Percentiles rank a stretch among this genome's conserved stretches.
These are phyloP conservation scores for Diplodia sapinea DNA, from an alignment of 2,329 filamentous ascomycete genomes.

Conservation along the genomic window DNA sequence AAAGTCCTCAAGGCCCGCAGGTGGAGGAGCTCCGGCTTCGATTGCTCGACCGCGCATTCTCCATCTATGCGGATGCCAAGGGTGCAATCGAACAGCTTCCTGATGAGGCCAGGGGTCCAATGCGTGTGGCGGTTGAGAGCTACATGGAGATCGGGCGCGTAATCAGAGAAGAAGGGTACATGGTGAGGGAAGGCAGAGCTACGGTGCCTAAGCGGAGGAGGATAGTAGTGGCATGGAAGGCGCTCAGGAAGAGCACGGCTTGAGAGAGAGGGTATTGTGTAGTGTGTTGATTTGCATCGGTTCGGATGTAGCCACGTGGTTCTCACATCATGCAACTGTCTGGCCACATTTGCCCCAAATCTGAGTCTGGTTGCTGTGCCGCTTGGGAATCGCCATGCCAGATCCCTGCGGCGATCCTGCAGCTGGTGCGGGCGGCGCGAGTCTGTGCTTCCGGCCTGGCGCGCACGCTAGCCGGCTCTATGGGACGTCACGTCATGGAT, in stretches of 20 bases:
- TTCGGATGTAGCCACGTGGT: conserved; percentile 9
- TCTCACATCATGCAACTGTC: conserved; percentile 5
- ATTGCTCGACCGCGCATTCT: conserved; percentile 66
- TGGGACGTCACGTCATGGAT: conserved; percentile 21
- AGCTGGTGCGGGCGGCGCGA: not conserved
- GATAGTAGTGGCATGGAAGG: conserved; percentile 64
- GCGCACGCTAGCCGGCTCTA: conserved; percentile 4
- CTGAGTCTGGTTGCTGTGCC: conserved; percentile 9
- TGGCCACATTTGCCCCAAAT: not conserved
- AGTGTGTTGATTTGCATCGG: conserved; percentile 19
- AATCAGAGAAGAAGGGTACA: conserved; percentile 49
- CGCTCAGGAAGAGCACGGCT: conserved; percentile 46
- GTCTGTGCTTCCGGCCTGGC: conserved; percentile 5
- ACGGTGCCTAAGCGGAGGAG: conserved; percentile 57
- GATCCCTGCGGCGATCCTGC: conserved; percentile 20
- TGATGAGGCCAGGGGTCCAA: conserved; percentile 63
- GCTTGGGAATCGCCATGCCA: not conserved
- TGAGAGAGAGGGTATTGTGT: conserved; percentile 15
- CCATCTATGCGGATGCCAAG: conserved; percentile 62
- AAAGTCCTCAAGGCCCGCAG: conserved; percentile 54
- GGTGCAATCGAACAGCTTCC: conserved; percentile 67
- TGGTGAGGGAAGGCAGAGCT: conserved; percentile 47
- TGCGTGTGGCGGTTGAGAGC: conserved; percentile 73
- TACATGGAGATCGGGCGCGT: conserved; percentile 77
- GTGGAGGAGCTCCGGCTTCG: conserved; percentile 59